Conservation (phyloP, 768 basidiomycete species). For the Coprinopsis sp. region DNA sequence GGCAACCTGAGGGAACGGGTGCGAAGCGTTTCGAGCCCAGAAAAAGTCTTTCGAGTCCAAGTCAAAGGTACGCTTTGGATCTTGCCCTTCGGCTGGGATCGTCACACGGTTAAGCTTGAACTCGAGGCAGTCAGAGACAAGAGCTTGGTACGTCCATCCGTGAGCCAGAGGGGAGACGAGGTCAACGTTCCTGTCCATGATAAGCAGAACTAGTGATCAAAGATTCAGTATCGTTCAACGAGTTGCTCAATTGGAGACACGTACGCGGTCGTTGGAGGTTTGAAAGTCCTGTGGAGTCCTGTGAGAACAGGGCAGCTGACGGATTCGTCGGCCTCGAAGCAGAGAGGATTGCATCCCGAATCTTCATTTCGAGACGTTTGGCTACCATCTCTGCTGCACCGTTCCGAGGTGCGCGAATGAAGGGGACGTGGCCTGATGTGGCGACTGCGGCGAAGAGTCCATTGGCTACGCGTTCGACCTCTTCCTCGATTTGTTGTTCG, state of each 20-base stretch:
- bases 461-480: conserved; percentile 86
- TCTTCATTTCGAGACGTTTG: conserved; percentile 87
- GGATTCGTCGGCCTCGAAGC: conserved; percentile 56
- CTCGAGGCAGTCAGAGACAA: conserved; percentile 95
- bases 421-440: conserved; percentile 90
- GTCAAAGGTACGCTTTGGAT: conserved; percentile 78
- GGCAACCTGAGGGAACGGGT: conserved; percentile 97
- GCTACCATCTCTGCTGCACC: conserved; percentile 99
- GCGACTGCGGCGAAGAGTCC: conserved; percentile 91
- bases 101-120: conserved; percentile 96
- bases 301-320: conserved; percentile 63
- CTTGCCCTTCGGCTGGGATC: conserved; percentile 59
- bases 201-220: conserved; percentile 68
- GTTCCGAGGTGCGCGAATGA: conserved; percentile 90
- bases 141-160: conserved; percentile 98
- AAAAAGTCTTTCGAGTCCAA: conserved; percentile 98
- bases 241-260: conserved; percentile 22
- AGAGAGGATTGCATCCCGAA: conserved; percentile 78
- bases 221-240: not conserved
- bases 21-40: conserved; percentile 94
- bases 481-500: conserved; percentile 87
- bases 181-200: conserved; percentile 93
- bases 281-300: conserved; percentile 78
- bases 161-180: conserved; percentile 91
- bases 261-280: conserved; percentile 84